Percentiles rank a stretch among this genome's conserved stretches.
Evolutionary conservation across 1,139 yeast genomes (phyloP).

Genomic region (Pichia sp.): DNA sequence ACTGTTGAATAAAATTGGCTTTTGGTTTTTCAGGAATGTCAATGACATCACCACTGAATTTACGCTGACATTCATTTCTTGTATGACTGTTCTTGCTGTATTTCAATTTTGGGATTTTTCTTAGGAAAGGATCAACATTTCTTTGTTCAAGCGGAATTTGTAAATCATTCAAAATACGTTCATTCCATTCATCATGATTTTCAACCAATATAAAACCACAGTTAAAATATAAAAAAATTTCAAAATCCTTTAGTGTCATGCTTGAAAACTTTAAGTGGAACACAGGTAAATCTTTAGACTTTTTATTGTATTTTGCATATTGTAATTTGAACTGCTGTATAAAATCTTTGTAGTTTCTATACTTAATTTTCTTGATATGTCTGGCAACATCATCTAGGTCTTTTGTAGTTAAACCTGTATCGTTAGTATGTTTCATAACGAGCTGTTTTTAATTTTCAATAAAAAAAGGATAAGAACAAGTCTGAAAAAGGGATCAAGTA

Average conservation of each 20-base stretch:
- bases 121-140: not conserved
- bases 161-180: not conserved
- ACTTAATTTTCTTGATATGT: slow-evolving; percentile 3
- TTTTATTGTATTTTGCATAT: not conserved
- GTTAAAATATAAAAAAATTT: not conserved
- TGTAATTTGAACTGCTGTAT: slow-evolving; percentile 1
- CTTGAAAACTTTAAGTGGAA: slow-evolving; percentile 2
- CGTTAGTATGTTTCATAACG: not conserved
- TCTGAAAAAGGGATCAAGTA: not conserved
- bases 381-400: not conserved
- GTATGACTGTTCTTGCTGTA: not conserved
- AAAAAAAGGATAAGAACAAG: not conserved
- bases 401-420: not conserved
- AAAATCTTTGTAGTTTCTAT: not conserved
- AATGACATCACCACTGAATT: not conserved
- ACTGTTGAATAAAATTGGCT: not conserved
- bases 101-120: not conserved
- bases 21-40: not conserved
- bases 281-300: not conserved
- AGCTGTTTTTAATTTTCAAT: not conserved
- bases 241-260: slow-evolving; percentile 1
- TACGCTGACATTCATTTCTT: not conserved
- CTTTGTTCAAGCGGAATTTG: slow-evolving; percentile 1
- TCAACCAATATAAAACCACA: not conserved
- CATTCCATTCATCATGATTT: slow-evolving; percentile 6